A percentile compares a stretch with the other conserved stretches of the same genome.
Conservation (phyloP, 2,329 filamentous ascomycete genomes). For the Chaetomium sp. region DNA sequence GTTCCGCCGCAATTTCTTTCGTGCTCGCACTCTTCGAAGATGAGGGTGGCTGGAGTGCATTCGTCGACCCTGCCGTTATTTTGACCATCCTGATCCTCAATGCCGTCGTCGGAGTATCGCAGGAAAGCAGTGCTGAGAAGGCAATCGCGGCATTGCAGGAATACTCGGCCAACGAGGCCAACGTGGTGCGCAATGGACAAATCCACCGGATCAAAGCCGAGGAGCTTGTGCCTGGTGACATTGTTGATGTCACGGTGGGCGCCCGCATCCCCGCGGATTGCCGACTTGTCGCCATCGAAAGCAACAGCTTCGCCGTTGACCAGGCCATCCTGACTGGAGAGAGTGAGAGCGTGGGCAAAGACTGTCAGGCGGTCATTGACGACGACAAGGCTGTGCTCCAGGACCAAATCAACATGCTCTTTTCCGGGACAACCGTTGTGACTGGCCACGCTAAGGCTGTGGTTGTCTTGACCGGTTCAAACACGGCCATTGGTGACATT, state of each 20-base stretch:
- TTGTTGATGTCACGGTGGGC: slow-evolving; percentile 81
- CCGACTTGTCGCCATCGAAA: slow-evolving; percentile 80
- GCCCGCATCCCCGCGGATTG: slow-evolving; percentile 95
- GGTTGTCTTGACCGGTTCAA: slow-evolving; percentile 81
- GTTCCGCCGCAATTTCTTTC: slow-evolving; percentile 89
- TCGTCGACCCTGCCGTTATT: slow-evolving; percentile 96
- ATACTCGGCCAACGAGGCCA: slow-evolving; percentile 98
- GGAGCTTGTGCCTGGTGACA: slow-evolving; percentile 89
- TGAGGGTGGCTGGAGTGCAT: slow-evolving; percentile 90
- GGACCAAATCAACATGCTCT: slow-evolving; percentile 95
- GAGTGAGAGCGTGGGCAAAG: slow-evolving; percentile 93
- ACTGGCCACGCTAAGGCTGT: slow-evolving; percentile 87
- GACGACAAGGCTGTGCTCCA: slow-evolving; percentile 89
- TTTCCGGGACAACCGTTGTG: slow-evolving; percentile 96
- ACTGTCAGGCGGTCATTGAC: slow-evolving; percentile 56
- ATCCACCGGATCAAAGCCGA: slow-evolving; percentile 87
- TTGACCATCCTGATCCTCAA: slow-evolving; percentile 95
- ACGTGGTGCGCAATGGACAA: slow-evolving; percentile 75
- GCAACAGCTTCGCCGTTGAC: slow-evolving; percentile 95
- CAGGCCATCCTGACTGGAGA: slow-evolving; percentile 96
- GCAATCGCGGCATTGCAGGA: slow-evolving; percentile 96
- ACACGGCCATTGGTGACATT: slow-evolving; percentile 95
- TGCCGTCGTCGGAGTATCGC: slow-evolving; percentile 92
- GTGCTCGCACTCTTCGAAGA: slow-evolving; percentile 89
- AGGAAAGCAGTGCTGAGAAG: slow-evolving; percentile 98